Percentiles rank a stretch among this genome's conserved stretches.
Evolutionary conservation across 2,329 filamentous ascomycete genomes (phyloP).

Genomic region (Orbilia oligospora): DNA sequence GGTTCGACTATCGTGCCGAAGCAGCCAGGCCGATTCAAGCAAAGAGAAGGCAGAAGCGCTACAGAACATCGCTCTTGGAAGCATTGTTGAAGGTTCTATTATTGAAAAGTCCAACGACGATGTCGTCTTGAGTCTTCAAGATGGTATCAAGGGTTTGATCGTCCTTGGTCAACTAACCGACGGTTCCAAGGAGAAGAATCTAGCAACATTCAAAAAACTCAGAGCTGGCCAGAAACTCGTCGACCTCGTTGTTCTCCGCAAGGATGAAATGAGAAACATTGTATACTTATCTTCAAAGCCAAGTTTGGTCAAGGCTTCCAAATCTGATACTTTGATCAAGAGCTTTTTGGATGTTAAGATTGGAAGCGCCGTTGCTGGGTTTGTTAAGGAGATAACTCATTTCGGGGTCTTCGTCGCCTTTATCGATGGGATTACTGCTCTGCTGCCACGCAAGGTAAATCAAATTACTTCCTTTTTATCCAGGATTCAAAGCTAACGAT

Average conservation of each 20-base stretch:
- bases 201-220: slow-evolving; percentile 83
- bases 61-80: slow-evolving; percentile 79
- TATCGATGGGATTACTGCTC: slow-evolving; percentile 79
- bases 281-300: slow-evolving; percentile 86
- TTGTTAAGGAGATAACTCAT: slow-evolving; percentile 85
- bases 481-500: slow-evolving; percentile 23
- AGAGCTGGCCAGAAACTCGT: slow-evolving; percentile 85
- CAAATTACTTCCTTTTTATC: neutral
- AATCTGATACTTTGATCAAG: slow-evolving; percentile 79
- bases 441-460: slow-evolving; percentile 73
- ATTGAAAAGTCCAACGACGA: slow-evolving; percentile 85
- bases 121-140: slow-evolving; percentile 79
- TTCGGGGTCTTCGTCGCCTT: slow-evolving; percentile 93
- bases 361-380: slow-evolving; percentile 80
- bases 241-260: slow-evolving; percentile 88
- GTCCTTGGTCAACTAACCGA: slow-evolving; percentile 86
- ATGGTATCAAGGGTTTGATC: slow-evolving; percentile 82
- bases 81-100: slow-evolving; percentile 82
- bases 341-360: slow-evolving; percentile 80
- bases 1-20: slow-evolving; percentile 91
- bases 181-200: slow-evolving; percentile 83
- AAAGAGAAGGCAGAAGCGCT: slow-evolving; percentile 73
- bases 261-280: slow-evolving; percentile 81
- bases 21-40: slow-evolving; percentile 83
- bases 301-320: slow-evolving; percentile 81